phyloP scores from a whole-genome alignment of 306 rosid genomes.

The Corylus heterophylla region DNA sequence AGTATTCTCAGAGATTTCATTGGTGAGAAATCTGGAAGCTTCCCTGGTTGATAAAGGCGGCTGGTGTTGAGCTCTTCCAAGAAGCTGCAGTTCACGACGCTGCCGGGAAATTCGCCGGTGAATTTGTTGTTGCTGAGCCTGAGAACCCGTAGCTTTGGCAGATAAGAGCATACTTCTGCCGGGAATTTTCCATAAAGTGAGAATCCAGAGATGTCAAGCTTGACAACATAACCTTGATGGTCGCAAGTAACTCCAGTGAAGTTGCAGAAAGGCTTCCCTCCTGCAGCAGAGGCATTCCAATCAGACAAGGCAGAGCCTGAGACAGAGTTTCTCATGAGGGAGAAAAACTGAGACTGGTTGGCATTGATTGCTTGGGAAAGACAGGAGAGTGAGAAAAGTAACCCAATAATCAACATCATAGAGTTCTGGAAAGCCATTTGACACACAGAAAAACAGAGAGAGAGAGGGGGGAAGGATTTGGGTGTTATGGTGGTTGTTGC shows the following conservation, averaged over 20 bases:
- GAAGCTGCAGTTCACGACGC: conserved; percentile 59
- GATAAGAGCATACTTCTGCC: conserved; percentile 52
- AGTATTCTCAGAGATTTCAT: conserved; percentile 58
- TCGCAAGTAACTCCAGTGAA: conserved; percentile 72
- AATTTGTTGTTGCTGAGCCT: conserved; percentile 50
- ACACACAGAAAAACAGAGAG: background rate
- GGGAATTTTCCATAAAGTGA: conserved; percentile 71
- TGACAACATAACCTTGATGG: conserved; percentile 41
- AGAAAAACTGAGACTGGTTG: conserved; percentile 51
- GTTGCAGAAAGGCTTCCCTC: conserved; percentile 45
- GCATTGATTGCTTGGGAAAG: conserved; percentile 25
- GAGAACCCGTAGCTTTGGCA: conserved; percentile 60
- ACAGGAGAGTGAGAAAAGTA: conserved; percentile 24
- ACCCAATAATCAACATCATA: conserved; percentile 34
- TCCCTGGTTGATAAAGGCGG: conserved; percentile 41
- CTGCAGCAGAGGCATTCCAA: conserved; percentile 40
- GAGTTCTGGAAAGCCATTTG: conserved; percentile 42
- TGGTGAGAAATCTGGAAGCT: conserved; percentile 72
- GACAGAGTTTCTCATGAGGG: conserved; percentile 47
- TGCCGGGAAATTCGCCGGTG: conserved; percentile 46
- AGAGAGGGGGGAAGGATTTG: conserved; percentile 15
- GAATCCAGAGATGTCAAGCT: conserved; percentile 55
- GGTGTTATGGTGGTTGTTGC: conserved; percentile 33
- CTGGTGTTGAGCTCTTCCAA: conserved; percentile 63
- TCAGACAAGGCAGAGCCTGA: conserved; percentile 35